These are phyloP conservation scores for Fusarium sp. DNA, from an alignment of 2,329 filamentous ascomycete species.

Conservation along the genomic window DNA sequence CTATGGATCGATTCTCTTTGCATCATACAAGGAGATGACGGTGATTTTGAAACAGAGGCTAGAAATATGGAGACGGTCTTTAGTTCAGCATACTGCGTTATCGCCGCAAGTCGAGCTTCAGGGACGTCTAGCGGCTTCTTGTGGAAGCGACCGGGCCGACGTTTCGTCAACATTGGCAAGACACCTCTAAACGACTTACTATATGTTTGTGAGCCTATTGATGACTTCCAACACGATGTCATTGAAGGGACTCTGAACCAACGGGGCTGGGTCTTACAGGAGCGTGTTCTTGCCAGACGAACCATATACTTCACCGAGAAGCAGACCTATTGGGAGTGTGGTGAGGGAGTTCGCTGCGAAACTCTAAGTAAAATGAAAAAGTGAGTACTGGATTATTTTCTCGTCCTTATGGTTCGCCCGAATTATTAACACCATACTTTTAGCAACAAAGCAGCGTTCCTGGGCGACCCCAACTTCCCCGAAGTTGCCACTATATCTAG, in stretches of 20 bases:
- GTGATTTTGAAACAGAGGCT: slow-evolving; percentile 10
- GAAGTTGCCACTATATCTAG: slow-evolving; percentile 1
- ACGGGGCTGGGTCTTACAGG: slow-evolving; percentile 23
- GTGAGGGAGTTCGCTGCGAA: slow-evolving; percentile 34
- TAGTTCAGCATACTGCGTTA: slow-evolving; percentile 9
- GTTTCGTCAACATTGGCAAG: slow-evolving; percentile 14
- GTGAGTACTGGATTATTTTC: too few species aligned
- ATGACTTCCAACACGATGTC: slow-evolving; percentile 35
- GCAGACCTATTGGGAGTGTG: slow-evolving; percentile 41
- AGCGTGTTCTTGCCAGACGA: slow-evolving; percentile 31
- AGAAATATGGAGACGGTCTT: slow-evolving; percentile 12
- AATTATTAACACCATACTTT: too few species aligned
- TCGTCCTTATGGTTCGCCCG: too few species aligned
- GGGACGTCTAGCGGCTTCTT: slow-evolving; percentile 22
- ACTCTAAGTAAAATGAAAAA: slow-evolving; percentile 32
- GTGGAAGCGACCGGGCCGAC: slow-evolving; percentile 6
- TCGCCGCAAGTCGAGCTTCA: slow-evolving; percentile 16
- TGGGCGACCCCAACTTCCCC: slow-evolving; percentile 42
- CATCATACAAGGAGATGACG: slow-evolving; percentile 18
- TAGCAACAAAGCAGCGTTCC: slow-evolving; percentile 31
- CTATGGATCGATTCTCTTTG: slow-evolving; percentile 30
- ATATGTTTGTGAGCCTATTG: slow-evolving; percentile 30
- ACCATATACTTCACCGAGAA: slow-evolving; percentile 39
- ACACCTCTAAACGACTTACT: too few species aligned
- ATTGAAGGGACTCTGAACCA: slow-evolving; percentile 24